Evolutionary conservation across 257 asterid genomes (phyloP), one percentile per base, ranked within the genome.

Genomic region (Solanum arcanum): DNA sequence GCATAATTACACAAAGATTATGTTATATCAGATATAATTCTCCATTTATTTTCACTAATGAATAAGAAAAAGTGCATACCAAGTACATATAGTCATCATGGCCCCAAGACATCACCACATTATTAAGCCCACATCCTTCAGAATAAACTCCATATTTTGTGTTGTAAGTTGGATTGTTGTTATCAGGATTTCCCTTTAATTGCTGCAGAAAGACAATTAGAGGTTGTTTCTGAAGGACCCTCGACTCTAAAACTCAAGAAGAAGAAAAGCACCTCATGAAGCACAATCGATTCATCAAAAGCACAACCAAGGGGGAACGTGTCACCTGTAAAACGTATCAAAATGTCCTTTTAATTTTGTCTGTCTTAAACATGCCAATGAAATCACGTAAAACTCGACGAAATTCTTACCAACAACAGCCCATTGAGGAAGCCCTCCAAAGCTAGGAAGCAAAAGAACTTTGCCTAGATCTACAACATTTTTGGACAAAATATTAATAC

Each of bases 231-330:
- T 6, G 5, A 68, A 7, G 16, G 74, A 3, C 0, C 12, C 3
- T 69, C 23, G 41, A 6, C 2, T 69, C 23, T 33, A 14, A 10
- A 3, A 2, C 69, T 27, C 29, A 1, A 18, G 1, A 47, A 29
- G 52, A 44, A 47, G 12, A 68, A 81, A 72, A 23, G 14, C n/a
- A 91, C 93, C 94, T 91, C 81, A 83, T 78, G 83, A 87, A 89
- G 91, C 85, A 92, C 92, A 76, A 73, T 89, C 5, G 93, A 88
- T 31, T 90, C 94, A 83, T 90, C 91, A 75, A 91, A 92, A 59
- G 93, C 92, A 77, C 94, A 92, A 6, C 95, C 95, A 69, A 92
- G 88, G 20, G 94, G 93, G 44, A 88, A 90, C 31, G 93, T 91
- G 62, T 90, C 95, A 25, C 94, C 93, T 91, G 86, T n/a, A n/a